A percentile compares a stretch with the other conserved stretches of the same genome.
Conservation (phyloP, 495 filamentous ascomycete genomes). For the Lophiotrema nucula region DNA sequence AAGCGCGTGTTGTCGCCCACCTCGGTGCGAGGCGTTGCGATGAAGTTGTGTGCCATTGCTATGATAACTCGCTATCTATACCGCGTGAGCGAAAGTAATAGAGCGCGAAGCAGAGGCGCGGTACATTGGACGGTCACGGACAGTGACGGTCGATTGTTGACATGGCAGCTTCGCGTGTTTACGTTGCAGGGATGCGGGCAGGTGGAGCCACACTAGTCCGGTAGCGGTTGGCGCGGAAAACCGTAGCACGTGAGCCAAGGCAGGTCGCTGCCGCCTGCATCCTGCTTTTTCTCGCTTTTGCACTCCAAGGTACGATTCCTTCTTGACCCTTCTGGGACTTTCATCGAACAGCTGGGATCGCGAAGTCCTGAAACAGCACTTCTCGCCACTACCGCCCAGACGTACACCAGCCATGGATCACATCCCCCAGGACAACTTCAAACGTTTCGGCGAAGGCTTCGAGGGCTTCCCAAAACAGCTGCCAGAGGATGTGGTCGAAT, state of each 20-base stretch:
- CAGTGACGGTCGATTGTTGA: neutral
- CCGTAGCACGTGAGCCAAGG: constrained; percentile 1
- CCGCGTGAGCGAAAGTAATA: constrained; percentile 22
- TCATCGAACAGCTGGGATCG: no score
- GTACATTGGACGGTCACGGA: no score
- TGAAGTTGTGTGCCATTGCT: constrained; percentile 36
- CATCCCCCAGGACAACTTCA: constrained; percentile 43
- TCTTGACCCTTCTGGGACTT: no score
- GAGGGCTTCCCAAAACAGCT: constrained; percentile 69
- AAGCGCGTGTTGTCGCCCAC: constrained; percentile 76
- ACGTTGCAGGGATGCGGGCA: neutral
- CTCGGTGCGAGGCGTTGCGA: constrained; percentile 79
- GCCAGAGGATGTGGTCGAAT: constrained; percentile 86
- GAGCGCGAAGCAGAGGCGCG: neutral
- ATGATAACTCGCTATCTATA: neutral
- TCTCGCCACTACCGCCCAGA: no score
- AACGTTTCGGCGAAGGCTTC: constrained; percentile 53
- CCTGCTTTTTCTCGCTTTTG: no score
- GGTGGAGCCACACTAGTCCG: neutral
- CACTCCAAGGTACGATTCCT: no score
- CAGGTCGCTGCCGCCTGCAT: neutral
- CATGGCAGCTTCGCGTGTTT: neutral
- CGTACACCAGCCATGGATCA: constrained; percentile 10
- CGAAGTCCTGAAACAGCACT: no score
- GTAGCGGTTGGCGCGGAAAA: neutral